Conservation (phyloP, 2,329 filamentous ascomycete genomes). For the Diaporthe sp. region DNA sequence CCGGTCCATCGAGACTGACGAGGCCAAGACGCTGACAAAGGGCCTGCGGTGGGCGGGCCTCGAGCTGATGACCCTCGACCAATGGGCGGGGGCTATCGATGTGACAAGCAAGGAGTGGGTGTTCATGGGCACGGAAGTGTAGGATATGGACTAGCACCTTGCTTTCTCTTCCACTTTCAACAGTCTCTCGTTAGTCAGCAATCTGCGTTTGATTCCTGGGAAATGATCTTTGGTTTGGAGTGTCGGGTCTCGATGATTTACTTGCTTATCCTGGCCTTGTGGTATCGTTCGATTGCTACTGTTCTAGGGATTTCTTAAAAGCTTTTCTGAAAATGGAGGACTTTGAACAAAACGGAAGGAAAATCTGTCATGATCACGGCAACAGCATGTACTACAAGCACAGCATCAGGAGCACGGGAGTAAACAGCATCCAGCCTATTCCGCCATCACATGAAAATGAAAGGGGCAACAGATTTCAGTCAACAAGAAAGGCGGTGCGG, state of each 20-base stretch:
- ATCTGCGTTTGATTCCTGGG: conserved; percentile 19
- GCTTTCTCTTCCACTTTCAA: conserved; percentile 24
- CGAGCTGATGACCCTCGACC: conserved; percentile 81
- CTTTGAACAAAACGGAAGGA: not conserved
- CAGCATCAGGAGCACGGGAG: conserved; percentile 34
- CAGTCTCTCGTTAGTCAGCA: conserved; percentile 22
- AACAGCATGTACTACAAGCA: conserved; percentile 20
- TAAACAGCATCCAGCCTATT: conserved; percentile 20
- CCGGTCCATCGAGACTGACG: conserved; percentile 70
- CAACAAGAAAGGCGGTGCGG: conserved; percentile 6
- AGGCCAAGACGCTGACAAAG: conserved; percentile 76
- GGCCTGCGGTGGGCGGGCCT: conserved; percentile 96
- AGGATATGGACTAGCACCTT: conserved; percentile 38
- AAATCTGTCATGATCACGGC: conserved; percentile 10
- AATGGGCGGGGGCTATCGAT: conserved; percentile 74
- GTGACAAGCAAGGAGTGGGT: conserved; percentile 83
- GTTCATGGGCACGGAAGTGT: conserved; percentile 90
- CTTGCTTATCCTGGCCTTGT: not conserved
- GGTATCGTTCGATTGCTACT: conserved; percentile 11
- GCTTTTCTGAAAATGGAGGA: conserved; percentile 14
- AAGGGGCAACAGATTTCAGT: not conserved
- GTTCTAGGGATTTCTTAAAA: conserved; percentile 13
- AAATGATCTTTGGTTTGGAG: conserved; percentile 1
- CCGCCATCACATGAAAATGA: not conserved
- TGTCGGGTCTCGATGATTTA: conserved; percentile 10